Evolutionary conservation across 2,329 filamentous ascomycete genomes (phyloP).

Genomic region (Talaromyces sp.): DNA sequence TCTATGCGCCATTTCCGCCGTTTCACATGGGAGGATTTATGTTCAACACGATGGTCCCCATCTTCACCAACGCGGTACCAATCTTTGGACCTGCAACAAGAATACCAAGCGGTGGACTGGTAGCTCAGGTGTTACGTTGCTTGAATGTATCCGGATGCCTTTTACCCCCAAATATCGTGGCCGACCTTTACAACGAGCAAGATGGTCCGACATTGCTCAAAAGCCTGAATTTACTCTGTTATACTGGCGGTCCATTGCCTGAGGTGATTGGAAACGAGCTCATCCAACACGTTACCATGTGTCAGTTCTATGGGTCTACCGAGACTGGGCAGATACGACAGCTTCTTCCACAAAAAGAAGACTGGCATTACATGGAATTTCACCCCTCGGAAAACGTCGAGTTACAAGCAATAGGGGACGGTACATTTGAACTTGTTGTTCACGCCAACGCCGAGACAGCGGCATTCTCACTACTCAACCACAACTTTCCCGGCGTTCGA

Average conservation of each 20-base stretch:
- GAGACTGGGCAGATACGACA: constrained; percentile 15
- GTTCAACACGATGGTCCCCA: background rate
- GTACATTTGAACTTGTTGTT: constrained; percentile 10
- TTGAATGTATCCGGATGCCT: constrained; percentile 3
- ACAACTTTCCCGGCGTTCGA: constrained; percentile 9
- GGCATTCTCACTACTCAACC: background rate
- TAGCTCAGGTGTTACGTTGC: background rate
- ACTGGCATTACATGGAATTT: constrained; percentile 16
- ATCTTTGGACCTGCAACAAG: constrained; percentile 9
- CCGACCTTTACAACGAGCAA: constrained; percentile 1
- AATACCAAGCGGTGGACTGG: constrained; percentile 7
- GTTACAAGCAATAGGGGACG: background rate
- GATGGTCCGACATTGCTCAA: background rate
- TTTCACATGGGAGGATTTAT: constrained; percentile 14
- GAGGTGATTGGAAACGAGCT: constrained; percentile 11
- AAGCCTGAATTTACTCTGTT: constrained; percentile 4
- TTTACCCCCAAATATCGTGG: constrained; percentile 3
- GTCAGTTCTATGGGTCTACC: constrained; percentile 10
- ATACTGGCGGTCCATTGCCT: constrained; percentile 8
- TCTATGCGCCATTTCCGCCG: constrained; percentile 8
- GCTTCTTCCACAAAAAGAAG: constrained; percentile 8
- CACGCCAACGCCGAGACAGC: background rate
- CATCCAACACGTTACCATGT: constrained; percentile 1
- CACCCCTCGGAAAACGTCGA: background rate
- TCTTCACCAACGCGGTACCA: background rate